Evolutionary conservation across 2,329 filamentous ascomycete genomes (phyloP), one percentile per base, ranked within the genome.

Genomic region (Cladosporium sp.): DNA sequence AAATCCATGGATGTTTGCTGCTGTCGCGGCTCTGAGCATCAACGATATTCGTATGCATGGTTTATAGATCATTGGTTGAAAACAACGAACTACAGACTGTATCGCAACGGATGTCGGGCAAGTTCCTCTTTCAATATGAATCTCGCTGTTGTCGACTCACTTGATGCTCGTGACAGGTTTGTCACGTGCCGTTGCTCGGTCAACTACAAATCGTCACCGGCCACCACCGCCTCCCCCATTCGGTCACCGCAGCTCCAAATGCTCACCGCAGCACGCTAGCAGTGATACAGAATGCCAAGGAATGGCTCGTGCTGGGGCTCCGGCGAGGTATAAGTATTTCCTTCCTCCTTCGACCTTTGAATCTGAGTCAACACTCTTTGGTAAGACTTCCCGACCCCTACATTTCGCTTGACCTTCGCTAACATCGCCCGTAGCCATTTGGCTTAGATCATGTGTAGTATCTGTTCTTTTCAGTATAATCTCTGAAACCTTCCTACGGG

Each of bases 401-500:
- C 11, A 5, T 38, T 38, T 38, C 4, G 4, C 1, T 15, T 15
- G 34, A 41, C 36, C 14, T 18, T 41, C 6, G 36, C 36, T 41
- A 41, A 41, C 36, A 41, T 3, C 5, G 10, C 7, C 32, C 7
- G 2, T 11, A 34, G 34, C 34, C 12, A 14, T 51, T 51, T 51
- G 47, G 47, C 47, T 51, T 51, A 28, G 49, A 52, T 52, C 49
- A 52, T n/a, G 26, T 52, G 49, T 52, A 52, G 49, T 52, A 52
- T 52, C 49, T 52, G 49, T 52, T 52, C 49, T 52, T 52, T 30
- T 30, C 49, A 52, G 49, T 52, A 30, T 52, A 30, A 52, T 52
- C 49, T 28, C 49, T 52, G 49, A 30, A 6, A 52, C 24, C 24
- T 52, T 26, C 24, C 49, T 52, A 52, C 49, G 24, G 49, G 24